phyloP scores from a whole-genome alignment of 352 stramenopile species.

The Pythium aristosporum region DNA sequence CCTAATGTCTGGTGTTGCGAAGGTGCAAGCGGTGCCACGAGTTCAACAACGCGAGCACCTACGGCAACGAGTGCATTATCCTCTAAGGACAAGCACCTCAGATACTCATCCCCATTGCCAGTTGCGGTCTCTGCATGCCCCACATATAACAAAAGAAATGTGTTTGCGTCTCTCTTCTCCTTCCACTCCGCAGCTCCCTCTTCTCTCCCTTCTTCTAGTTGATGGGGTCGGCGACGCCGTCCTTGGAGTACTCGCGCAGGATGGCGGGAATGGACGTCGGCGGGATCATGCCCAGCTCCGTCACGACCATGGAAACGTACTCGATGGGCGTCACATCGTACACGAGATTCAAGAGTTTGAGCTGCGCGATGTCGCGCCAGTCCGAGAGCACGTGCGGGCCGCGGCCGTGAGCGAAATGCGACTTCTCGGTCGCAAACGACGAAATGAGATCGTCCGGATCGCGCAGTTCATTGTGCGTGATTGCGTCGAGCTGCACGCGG shows the following conservation, averaged over 20 bases:
- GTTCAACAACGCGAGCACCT: constrained; percentile 78
- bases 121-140: not conserved
- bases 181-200: not conserved
- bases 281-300: constrained; percentile 98
- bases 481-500: constrained; percentile 96
- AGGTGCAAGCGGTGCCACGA: constrained; percentile 69
- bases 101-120: not conserved
- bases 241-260: constrained; percentile 91
- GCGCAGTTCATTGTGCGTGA: constrained; percentile 98
- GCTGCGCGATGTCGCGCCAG: constrained; percentile 70
- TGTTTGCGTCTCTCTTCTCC: not conserved
- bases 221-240: constrained; percentile 50
- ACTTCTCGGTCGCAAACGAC: constrained; percentile 57
- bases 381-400: constrained; percentile 73
- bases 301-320: constrained; percentile 97
- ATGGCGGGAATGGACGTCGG: constrained; percentile 96
- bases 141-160: not conserved
- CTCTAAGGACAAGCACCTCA: constrained; percentile 25
- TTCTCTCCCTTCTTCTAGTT: constrained; percentile 13
- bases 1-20: not conserved
- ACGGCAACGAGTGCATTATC: constrained; percentile 70
- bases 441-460: constrained; percentile 89
- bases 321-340: constrained; percentile 97
- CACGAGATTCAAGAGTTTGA: constrained; percentile 86
- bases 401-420: constrained; percentile 30